These are phyloP conservation scores for Termitomyces sp. DNA, from an alignment of 768 basidiomycete species.

Conservation along the genomic window DNA sequence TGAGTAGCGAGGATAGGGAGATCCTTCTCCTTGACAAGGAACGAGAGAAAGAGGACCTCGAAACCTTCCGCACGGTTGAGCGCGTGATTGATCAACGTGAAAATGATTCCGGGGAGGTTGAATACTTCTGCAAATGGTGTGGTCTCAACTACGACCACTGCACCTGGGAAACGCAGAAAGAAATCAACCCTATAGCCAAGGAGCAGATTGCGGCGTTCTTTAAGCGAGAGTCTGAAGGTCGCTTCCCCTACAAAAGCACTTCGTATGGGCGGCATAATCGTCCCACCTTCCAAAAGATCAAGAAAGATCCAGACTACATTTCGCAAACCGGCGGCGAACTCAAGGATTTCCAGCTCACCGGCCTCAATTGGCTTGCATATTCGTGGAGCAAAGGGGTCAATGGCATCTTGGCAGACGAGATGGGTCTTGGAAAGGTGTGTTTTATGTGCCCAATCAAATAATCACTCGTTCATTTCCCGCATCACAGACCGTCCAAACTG, in stretches of 20 bases:
- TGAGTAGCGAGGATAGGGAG: slow-evolving; percentile 86
- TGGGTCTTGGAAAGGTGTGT: slow-evolving; percentile 93
- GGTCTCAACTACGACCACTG: slow-evolving; percentile 90
- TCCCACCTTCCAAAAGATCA: slow-evolving; percentile 78
- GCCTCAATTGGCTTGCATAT: slow-evolving; percentile 98
- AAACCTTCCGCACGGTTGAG: slow-evolving; percentile 88
- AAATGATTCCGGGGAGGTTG: slow-evolving; percentile 47
- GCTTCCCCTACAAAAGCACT: slow-evolving; percentile 82
- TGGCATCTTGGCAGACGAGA: slow-evolving; percentile 97
- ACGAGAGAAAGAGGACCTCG: slow-evolving; percentile 85
- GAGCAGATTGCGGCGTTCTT: slow-evolving; percentile 78
- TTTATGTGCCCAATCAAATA: slow-evolving; percentile 1
- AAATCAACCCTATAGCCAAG: slow-evolving; percentile 73
- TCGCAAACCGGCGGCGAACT: slow-evolving; percentile 70
- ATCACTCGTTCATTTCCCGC: slow-evolving; percentile 3
- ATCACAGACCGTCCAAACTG: slow-evolving; percentile 86
- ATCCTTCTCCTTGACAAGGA: slow-evolving; percentile 86
- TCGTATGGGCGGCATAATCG: slow-evolving; percentile 61
- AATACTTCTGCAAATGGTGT: slow-evolving; percentile 98
- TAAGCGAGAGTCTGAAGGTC: slow-evolving; percentile 66
- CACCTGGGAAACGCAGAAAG: slow-evolving; percentile 89
- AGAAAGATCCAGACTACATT: slow-evolving; percentile 86
- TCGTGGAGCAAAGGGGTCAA: slow-evolving; percentile 93
- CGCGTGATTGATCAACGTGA: slow-evolving; percentile 81
- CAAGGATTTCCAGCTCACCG: slow-evolving; percentile 98